These are phyloP conservation scores for Ophiostoma quercus DNA, from an alignment of 2,329 filamentous ascomycete species.

Conservation along the genomic window DNA sequence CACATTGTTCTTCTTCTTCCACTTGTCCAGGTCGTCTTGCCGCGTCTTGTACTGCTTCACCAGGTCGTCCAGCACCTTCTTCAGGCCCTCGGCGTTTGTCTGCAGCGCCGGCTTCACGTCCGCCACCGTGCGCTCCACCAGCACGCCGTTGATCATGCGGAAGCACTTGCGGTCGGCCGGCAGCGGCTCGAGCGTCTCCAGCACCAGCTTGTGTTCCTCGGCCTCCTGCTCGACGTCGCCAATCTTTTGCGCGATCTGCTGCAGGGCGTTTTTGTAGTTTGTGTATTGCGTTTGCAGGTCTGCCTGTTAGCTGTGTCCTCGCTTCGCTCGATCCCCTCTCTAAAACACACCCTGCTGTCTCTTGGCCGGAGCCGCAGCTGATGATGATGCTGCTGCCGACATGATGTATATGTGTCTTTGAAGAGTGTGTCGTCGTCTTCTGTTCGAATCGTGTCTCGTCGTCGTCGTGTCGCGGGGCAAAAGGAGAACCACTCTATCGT, in stretches of 20 bases:
- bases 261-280: constrained; percentile 72
- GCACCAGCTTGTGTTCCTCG: constrained; percentile 95
- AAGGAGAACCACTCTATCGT: background rate
- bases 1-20: constrained; percentile 96
- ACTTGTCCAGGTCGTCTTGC: constrained; percentile 92
- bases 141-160: constrained; percentile 94
- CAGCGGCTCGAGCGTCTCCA: constrained; percentile 83
- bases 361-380: constrained; percentile 45
- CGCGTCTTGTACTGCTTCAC: constrained; percentile 95
- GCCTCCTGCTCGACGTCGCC: constrained; percentile 96
- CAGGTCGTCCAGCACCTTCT: constrained; percentile 88
- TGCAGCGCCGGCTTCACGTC: constrained; percentile 87
- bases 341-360: constrained; percentile 63
- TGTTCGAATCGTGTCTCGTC: background rate
- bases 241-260: constrained; percentile 92
- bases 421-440: background rate
- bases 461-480: background rate
- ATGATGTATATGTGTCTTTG: constrained; percentile 10
- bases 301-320: constrained; percentile 35
- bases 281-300: constrained; percentile 76
- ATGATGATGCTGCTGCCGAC: constrained; percentile 21
- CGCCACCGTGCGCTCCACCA: constrained; percentile 88
- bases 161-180: constrained; percentile 89
- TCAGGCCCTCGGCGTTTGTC: constrained; percentile 90
- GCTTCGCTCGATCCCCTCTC: background rate